These are phyloP conservation scores for Serendipita sp. DNA, from an alignment of 1,284 basidiomycete species.

Conservation along the genomic window DNA sequence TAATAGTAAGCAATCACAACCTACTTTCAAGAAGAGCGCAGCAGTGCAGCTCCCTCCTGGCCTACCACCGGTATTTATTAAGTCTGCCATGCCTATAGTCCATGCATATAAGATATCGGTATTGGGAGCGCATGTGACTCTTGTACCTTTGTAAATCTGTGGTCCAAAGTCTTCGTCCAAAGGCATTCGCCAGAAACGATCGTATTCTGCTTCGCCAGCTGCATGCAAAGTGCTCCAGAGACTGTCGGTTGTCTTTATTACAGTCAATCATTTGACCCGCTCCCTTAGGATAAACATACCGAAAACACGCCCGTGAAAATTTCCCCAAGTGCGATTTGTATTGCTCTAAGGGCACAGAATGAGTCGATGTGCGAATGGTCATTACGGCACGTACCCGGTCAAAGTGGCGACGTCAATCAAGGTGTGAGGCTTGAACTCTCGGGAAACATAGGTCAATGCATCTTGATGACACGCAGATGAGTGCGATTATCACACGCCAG, in stretches of 20 bases:
- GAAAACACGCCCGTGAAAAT: slow-evolving; percentile 69
- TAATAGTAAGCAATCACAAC: not conserved
- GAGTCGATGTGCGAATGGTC: slow-evolving; percentile 11
- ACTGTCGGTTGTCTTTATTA: slow-evolving; percentile 45
- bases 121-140: slow-evolving; percentile 49
- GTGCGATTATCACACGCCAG: not conserved
- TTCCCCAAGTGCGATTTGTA: slow-evolving; percentile 56
- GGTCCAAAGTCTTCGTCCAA: slow-evolving; percentile 66
- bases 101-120: slow-evolving; percentile 34
- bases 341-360: slow-evolving; percentile 32
- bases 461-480: slow-evolving; percentile 30
- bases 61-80: slow-evolving; percentile 47
- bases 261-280: slow-evolving; percentile 11
- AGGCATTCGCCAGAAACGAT: slow-evolving; percentile 74
- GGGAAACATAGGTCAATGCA: slow-evolving; percentile 73
- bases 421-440: slow-evolving; percentile 66
- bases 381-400: slow-evolving; percentile 30
- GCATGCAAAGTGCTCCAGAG: slow-evolving; percentile 60
- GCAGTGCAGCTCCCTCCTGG: slow-evolving; percentile 70
- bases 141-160: slow-evolving; percentile 61
- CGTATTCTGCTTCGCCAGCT: slow-evolving; percentile 62
- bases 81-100: slow-evolving; percentile 8
- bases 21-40: slow-evolving; percentile 69
- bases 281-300: slow-evolving; percentile 24
- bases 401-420: slow-evolving; percentile 78